Evolutionary conservation across 1,139 yeast genomes (phyloP).

Genomic region (Nakaseomyces bracarensis): DNA sequence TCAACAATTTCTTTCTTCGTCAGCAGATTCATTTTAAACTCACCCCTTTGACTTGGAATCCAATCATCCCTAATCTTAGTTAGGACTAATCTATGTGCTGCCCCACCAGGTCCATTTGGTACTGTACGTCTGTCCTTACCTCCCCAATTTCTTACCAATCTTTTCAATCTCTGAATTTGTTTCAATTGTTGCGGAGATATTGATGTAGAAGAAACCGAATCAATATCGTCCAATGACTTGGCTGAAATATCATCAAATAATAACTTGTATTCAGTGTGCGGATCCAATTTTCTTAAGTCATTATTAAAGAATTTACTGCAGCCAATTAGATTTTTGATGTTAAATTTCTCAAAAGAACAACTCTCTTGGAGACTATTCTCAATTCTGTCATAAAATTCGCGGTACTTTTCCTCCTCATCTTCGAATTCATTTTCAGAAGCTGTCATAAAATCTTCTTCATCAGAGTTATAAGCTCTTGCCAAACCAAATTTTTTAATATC

Average conservation of each 20-base stretch:
- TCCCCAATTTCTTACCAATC: slow-evolving; percentile 71
- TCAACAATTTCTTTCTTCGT: slow-evolving; percentile 36
- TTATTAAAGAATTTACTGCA: slow-evolving; percentile 37
- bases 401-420: slow-evolving; percentile 17
- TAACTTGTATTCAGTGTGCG: slow-evolving; percentile 67
- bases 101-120: slow-evolving; percentile 52
- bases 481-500: slow-evolving; percentile 15
- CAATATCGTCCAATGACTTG: slow-evolving; percentile 66
- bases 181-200: slow-evolving; percentile 58
- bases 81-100: slow-evolving; percentile 50
- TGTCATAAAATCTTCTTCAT: slow-evolving; percentile 34
- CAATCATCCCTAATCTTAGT: slow-evolving; percentile 76
- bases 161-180: slow-evolving; percentile 54
- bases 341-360: slow-evolving; percentile 36
- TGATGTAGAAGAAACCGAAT: slow-evolving; percentile 44
- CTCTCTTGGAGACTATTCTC: not conserved
- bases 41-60: slow-evolving; percentile 63
- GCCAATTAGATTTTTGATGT: slow-evolving; percentile 37
- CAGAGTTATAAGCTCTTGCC: slow-evolving; percentile 14
- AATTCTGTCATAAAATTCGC: not conserved
- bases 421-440: slow-evolving; percentile 30
- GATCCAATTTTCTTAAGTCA: slow-evolving; percentile 54
- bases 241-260: slow-evolving; percentile 67
- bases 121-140: slow-evolving; percentile 66
- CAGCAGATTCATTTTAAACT: slow-evolving; percentile 55